Base-by-base conservation (phyloP, 2,329 filamentous ascomycete genomes). In the Exophiala phaeomuriformis region DNA sequence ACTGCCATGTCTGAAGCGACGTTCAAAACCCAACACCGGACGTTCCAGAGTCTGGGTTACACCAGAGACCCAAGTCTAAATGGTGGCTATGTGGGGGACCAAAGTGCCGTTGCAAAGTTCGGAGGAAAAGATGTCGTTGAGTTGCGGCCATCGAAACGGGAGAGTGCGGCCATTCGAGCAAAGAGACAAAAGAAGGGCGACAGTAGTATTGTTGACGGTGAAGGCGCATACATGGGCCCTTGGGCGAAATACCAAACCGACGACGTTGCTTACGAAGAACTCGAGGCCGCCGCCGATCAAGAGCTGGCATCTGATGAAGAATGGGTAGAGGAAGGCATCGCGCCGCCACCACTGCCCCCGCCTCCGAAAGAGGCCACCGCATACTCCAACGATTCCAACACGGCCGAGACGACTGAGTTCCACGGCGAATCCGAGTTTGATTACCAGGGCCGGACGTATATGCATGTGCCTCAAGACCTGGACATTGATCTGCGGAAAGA, bases 371-470 rank as follows among this genome's bases (percentile, higher is more conserved):
- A 70, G 40, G 72, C 74, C 4, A 77, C 75, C 7, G 74, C 72
- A 49, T 79, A 79, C 61, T 70, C 71, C 36, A 71, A 74, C 59
- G 61, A 83, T 8, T 74, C 83, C 5, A 77, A 88, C 5, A 78
- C 80, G 55, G 80, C 80, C 29, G 93, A 98, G 73, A 93, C 85
- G 49, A 90, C 85, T 41, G 84, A 83, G 42, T 98, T 97, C 72
- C 86, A 95, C 65, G 93, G 90, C 58, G 79, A 79, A 39, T 77
- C 87, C 66, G 77, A 93, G 71, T 85, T 84, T 75, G 93, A 98
- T 69, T 98, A 98, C 73, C 87, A 94, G 68, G 93, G 93, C 45
- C 79, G 93, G 61, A 95, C 91, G 33, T 98, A 95, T 69, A 96
- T 98, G 91, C 93, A 98, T 71, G 79, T 97, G 43, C 93, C 93